Evolutionary conservation across 495 filamentous ascomycete species (phyloP).

Genomic region (Opeltia flavorubescens): DNA sequence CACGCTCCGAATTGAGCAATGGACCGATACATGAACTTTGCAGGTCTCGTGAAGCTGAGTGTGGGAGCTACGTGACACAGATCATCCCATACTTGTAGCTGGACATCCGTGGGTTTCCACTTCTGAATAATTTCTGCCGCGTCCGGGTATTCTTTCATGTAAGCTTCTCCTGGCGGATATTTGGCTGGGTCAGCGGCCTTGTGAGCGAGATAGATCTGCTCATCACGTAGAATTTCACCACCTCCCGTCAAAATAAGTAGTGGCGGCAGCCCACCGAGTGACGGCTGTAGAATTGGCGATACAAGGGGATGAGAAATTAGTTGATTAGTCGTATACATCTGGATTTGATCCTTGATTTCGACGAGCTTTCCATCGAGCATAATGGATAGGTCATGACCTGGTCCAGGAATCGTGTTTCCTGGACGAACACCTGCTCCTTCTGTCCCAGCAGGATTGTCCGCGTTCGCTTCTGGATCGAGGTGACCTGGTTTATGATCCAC

Average conservation of each 20-base stretch:
- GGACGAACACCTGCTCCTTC: slow-evolving; percentile 7
- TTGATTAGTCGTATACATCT: slow-evolving; percentile 86
- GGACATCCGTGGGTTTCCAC: slow-evolving; percentile 75
- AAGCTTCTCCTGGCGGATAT: slow-evolving; percentile 53
- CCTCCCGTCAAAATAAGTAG: slow-evolving; percentile 75
- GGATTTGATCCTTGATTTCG: slow-evolving; percentile 79
- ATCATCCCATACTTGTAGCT: slow-evolving; percentile 94
- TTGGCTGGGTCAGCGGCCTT: slow-evolving; percentile 71
- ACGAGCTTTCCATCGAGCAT: slow-evolving; percentile 55
- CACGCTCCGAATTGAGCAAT: slow-evolving; percentile 87
- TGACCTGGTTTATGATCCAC: slow-evolving; percentile 13
- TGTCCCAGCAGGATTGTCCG: slow-evolving; percentile 9
- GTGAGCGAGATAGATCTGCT: slow-evolving; percentile 89
- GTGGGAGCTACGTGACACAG: slow-evolving; percentile 86
- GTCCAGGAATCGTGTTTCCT: slow-evolving; percentile 23
- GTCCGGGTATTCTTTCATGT: slow-evolving; percentile 51
- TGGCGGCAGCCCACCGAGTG: slow-evolving; percentile 77
- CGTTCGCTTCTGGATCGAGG: slow-evolving; percentile 13
- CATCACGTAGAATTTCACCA: slow-evolving; percentile 77
- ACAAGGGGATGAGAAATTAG: slow-evolving; percentile 77
- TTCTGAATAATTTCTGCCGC: slow-evolving; percentile 37
- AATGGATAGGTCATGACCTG: slow-evolving; percentile 37
- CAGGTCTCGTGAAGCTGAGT: slow-evolving; percentile 80
- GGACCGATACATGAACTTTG: slow-evolving; percentile 84
- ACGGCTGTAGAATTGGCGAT: slow-evolving; percentile 72